Base-by-base conservation (phyloP, 495 filamentous ascomycete genomes). In the Chaetomium tenue region DNA sequence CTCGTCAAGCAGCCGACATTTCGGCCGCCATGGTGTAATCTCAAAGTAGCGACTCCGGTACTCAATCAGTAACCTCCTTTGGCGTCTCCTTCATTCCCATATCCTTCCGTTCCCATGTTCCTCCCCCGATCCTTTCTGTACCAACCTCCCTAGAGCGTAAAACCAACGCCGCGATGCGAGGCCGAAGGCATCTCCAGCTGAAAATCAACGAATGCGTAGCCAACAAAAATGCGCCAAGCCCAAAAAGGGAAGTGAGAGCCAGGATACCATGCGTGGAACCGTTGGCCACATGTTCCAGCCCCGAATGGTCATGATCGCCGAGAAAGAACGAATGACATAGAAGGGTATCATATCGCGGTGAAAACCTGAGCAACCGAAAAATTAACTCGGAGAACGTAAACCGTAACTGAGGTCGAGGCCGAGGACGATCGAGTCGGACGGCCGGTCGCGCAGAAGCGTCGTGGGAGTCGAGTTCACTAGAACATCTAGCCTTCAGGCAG, bases 401-500 rank as follows among this genome's bases (percentile, higher is more conserved):
- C 8, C 16, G 16, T 26, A 46, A 25, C 16, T 25, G 22, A 33
- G 23, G 13, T 5, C 40, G 13, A 20, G 18, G 13, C 18, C 16
- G 2, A 5, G 5, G 12, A 15, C 12, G 7, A 23, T 39, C 53
- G 33, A 56, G 9, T 9, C 39, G 5, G 23, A 16, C 15, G 18
- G 12, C 37, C 22, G 20, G 30, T 9, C 11, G 3, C 0, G n/a
- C 13, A 22, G 33, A 58, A 44, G 55, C 12, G 20, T 15, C 20
- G 22, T 8, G 25, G 33, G 7, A 5, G 37, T 25, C 55, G n/a
- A 22, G 11, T 50, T 16, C 12, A 16, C 18, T 0, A 22, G 22
- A 26, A 1, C 15, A 16, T 30, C 13, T 20, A 5, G 18, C 1
- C 12, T 11, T 59, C 50, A 72, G 18, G 68, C 66, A 48, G 59